Conservation (phyloP, 1,284 basidiomycete genomes). For the Microbotryomycetes sp. region DNA sequence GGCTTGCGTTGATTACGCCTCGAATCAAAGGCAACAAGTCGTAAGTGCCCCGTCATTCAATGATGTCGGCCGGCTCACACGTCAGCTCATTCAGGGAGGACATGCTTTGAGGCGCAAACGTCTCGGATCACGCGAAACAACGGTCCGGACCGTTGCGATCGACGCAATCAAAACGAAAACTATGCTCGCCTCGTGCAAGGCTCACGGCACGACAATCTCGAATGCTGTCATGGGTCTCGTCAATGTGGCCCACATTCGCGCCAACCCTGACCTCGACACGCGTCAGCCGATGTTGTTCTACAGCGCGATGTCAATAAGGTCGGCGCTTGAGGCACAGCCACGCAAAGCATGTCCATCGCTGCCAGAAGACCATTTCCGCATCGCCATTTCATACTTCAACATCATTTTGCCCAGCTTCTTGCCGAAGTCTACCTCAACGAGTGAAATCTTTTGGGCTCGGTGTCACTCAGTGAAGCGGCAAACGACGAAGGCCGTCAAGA, state of each 20-base stretch:
- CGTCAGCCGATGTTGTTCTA: conserved; percentile 66
- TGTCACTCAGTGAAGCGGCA: conserved; percentile 60
- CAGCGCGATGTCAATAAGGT: conserved; percentile 65
- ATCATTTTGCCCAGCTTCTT: conserved; percentile 63
- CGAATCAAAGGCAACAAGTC: conserved; percentile 49
- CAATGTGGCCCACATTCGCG: conserved; percentile 56
- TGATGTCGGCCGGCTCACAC: not conserved
- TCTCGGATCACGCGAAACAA: conserved; percentile 48
- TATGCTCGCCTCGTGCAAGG: conserved; percentile 56
- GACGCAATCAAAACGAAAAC: conserved; percentile 49
- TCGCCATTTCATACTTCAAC: conserved; percentile 53
- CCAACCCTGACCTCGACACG: conserved; percentile 39
- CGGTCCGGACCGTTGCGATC: conserved; percentile 58
- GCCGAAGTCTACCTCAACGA: conserved; percentile 28
- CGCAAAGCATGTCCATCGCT: conserved; percentile 21
- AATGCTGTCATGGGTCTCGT: conserved; percentile 65
- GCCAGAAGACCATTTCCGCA: conserved; percentile 55
- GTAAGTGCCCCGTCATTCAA: not conserved
- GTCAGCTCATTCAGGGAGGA: conserved; percentile 45
- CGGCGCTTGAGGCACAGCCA: conserved; percentile 49
- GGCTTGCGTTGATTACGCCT: conserved; percentile 53
- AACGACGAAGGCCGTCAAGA: conserved; percentile 56
- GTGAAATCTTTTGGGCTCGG: conserved; percentile 60
- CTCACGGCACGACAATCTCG: conserved; percentile 62
- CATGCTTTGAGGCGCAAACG: conserved; percentile 54